A percentile compares a stretch with the other conserved stretches of the same genome.
phyloP scores from a whole-genome alignment of 768 basidiomycete species.

The Termitomyces sp. region DNA sequence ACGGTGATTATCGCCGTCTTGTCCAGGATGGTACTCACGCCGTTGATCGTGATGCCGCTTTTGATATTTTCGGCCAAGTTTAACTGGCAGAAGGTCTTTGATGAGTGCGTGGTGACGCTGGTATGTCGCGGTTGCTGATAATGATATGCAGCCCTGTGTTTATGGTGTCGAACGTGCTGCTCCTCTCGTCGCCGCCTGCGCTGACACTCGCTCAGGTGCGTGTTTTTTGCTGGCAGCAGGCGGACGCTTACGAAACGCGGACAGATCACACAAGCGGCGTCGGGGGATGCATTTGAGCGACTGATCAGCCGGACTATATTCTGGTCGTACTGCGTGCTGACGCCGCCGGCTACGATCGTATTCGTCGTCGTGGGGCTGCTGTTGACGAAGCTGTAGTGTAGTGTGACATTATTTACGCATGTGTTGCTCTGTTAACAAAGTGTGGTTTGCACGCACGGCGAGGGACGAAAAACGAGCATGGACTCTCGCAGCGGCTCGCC shows the following conservation, averaged over 20 bases:
- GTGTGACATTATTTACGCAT: too few relatives aligned
- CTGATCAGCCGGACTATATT: conserved; percentile 89
- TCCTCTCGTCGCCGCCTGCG: conserved; percentile 82
- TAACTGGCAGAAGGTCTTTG: conserved; percentile 58
- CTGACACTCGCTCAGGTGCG: conserved; percentile 48
- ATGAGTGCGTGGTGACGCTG: too few relatives aligned
- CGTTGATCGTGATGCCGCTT: conserved; percentile 70
- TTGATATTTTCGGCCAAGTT: conserved; percentile 58
- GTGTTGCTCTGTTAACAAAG: too few relatives aligned
- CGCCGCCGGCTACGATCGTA: conserved; percentile 47
- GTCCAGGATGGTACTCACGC: conserved; percentile 84
- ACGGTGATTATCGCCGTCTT: conserved; percentile 83
- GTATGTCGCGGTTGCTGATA: too few relatives aligned
- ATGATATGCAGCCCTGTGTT: conserved; percentile 65
- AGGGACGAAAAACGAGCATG: conserved; percentile 30
- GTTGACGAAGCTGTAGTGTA: conserved; percentile 12
- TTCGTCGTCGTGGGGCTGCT: neutral
- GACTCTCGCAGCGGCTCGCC: conserved; percentile 61
- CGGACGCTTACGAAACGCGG: too few relatives aligned
- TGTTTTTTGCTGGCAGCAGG: too few relatives aligned
- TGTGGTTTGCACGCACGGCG: too few relatives aligned
- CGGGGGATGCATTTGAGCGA: conserved; percentile 84
- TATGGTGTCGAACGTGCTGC: conserved; percentile 76
- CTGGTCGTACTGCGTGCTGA: conserved; percentile 87
- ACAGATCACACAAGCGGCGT: conserved; percentile 85